Percentiles rank a stretch among this genome's conserved stretches.
Evolutionary conservation across 441 rosid species (phyloP).

Genomic region (Biscutella auriculata): DNA sequence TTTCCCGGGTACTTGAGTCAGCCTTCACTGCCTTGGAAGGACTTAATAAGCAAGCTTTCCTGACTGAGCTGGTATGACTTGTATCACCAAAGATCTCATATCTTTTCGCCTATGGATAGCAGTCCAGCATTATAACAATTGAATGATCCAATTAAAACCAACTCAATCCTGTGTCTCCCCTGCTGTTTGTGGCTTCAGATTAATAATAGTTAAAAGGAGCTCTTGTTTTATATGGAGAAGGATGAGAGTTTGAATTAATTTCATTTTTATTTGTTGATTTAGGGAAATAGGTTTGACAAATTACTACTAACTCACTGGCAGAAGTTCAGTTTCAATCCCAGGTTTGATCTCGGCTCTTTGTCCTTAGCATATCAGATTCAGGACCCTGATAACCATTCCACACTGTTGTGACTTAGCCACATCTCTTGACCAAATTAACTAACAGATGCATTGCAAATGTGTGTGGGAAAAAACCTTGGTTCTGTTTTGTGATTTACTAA

Average conservation of each 20-base stretch:
- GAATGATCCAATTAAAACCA: neutral
- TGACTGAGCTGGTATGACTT: slow-evolving; percentile 76
- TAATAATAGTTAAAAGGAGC: neutral
- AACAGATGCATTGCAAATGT: neutral
- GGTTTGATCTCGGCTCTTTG: slow-evolving; percentile 31
- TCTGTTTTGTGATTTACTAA: neutral
- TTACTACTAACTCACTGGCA: slow-evolving; percentile 91
- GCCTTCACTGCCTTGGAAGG: slow-evolving; percentile 96
- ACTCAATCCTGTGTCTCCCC: neutral
- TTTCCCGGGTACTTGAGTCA: slow-evolving; percentile 92
- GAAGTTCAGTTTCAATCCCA: slow-evolving; percentile 93
- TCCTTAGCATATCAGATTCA: neutral
- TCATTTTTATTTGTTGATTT: slow-evolving; percentile 15
- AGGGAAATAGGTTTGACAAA: slow-evolving; percentile 86
- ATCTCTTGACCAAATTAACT: neutral
- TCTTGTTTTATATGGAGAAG: neutral
- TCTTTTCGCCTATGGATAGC: neutral
- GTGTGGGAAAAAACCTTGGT: slow-evolving; percentile 1
- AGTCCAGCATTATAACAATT: neutral
- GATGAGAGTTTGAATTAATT: neutral
- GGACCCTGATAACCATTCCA: neutral
- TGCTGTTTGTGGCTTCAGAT: neutral
- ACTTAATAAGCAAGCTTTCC: slow-evolving; percentile 95
- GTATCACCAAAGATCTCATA: slow-evolving; percentile 1
- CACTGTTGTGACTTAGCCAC: neutral